phyloP scores from a whole-genome alignment of 2,329 filamentous ascomycete species.

The Penicillium sp. region DNA sequence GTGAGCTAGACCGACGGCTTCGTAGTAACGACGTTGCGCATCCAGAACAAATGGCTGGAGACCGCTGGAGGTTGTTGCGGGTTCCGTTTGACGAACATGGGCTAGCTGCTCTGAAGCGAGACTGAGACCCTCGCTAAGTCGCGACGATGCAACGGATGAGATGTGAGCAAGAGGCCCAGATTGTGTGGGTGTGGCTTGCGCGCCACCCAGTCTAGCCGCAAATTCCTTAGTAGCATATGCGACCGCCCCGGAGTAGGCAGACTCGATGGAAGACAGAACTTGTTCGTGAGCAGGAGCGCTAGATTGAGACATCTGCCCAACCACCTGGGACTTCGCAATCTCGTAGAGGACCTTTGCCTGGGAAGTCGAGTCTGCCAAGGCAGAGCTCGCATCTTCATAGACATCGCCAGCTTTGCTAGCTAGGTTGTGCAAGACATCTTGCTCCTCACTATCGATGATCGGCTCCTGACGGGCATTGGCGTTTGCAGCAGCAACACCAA shows the following conservation, averaged over 20 bases:
- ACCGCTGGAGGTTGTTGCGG: slow-evolving; percentile 64
- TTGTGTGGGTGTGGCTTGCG: slow-evolving; percentile 56
- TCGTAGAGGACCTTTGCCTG: slow-evolving; percentile 70
- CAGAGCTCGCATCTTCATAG: slow-evolving; percentile 54
- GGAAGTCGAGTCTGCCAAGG: slow-evolving; percentile 60
- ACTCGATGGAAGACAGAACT: slow-evolving; percentile 45
- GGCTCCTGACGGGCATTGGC: slow-evolving; percentile 20
- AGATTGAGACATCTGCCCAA: slow-evolving; percentile 71
- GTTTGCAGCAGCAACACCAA: slow-evolving; percentile 27
- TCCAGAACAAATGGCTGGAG: slow-evolving; percentile 61
- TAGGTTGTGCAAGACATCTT: slow-evolving; percentile 53
- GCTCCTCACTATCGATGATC: slow-evolving; percentile 52
- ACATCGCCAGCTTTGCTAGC: slow-evolving; percentile 57
- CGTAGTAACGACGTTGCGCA: slow-evolving; percentile 73
- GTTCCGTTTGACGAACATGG: slow-evolving; percentile 67
- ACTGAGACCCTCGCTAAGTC: slow-evolving; percentile 70
- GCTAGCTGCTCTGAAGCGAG: slow-evolving; percentile 74
- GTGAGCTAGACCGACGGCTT: slow-evolving; percentile 77
- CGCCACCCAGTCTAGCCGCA: slow-evolving; percentile 32
- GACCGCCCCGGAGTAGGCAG: slow-evolving; percentile 26
- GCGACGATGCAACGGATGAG: slow-evolving; percentile 70
- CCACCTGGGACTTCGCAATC: slow-evolving; percentile 70
- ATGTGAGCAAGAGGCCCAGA: slow-evolving; percentile 57
- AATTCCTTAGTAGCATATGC: slow-evolving; percentile 25
- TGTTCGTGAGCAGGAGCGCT: slow-evolving; percentile 47